phyloP scores from a whole-genome alignment of 1,284 basidiomycete genomes.

The Peniophora sp. region DNA sequence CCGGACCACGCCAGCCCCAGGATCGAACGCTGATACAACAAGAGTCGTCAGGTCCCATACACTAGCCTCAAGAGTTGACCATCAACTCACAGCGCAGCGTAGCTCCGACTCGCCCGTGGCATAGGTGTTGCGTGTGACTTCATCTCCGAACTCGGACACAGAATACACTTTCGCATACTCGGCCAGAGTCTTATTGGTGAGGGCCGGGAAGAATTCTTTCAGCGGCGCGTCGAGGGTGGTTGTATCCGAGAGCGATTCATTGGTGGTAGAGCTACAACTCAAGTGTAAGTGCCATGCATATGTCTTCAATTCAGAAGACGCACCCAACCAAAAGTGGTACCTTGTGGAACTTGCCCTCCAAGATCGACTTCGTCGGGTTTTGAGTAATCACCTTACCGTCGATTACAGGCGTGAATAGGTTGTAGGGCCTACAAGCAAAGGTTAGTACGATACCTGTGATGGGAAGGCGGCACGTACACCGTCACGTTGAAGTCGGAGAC shows the following conservation, averaged over 20 bases:
- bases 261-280: conserved; percentile 38
- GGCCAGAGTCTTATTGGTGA: conserved; percentile 29
- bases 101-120: conserved; percentile 42
- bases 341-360: conserved; percentile 32
- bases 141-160: conserved; percentile 27
- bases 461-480: background rate
- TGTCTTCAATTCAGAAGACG: conserved; percentile 10
- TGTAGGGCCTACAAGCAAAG: conserved; percentile 28
- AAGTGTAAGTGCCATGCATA: background rate
- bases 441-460: conserved; percentile 8
- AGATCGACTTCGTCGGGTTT: conserved; percentile 36
- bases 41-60: background rate
- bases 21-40: conserved; percentile 32
- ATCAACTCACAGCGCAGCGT: conserved; percentile 34
- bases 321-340: conserved; percentile 56
- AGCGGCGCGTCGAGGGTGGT: conserved; percentile 27
- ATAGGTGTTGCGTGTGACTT: conserved; percentile 30
- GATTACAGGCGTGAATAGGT: conserved; percentile 30
- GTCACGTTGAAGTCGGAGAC: conserved; percentile 3
- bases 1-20: conserved; percentile 30
- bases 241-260: conserved; percentile 41
- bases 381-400: conserved; percentile 42
- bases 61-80: background rate
- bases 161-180: conserved; percentile 33
- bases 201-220: conserved; percentile 33